These are phyloP conservation scores for Colletotrichum magnum DNA, from an alignment of 2,329 filamentous ascomycete species.

Conservation along the genomic window DNA sequence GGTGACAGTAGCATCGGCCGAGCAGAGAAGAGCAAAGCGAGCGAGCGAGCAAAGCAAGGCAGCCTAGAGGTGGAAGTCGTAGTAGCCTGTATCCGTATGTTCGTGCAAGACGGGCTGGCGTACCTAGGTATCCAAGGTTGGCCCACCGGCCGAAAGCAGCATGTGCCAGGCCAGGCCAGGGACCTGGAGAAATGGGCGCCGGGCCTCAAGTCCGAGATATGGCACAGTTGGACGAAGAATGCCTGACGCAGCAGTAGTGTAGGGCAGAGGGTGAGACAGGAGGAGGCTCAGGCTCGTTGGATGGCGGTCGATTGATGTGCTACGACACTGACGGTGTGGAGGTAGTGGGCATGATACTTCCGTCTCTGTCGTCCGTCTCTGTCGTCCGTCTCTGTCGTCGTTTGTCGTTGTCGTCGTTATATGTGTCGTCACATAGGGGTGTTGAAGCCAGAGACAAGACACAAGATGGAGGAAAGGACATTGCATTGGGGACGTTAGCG, in stretches of 20 bases:
- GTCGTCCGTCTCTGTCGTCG: no score
- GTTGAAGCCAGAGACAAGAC: not conserved
- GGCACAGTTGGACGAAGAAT: not conserved
- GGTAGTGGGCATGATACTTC: no score
- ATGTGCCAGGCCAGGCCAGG: slow-evolving; percentile 7
- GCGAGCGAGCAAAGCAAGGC: slow-evolving; percentile 24
- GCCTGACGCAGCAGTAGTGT: not conserved
- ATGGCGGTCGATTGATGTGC: not conserved
- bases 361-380: no score
- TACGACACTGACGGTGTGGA: not conserved
- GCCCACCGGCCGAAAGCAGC: slow-evolving; percentile 31
- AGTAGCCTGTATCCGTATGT: no score
- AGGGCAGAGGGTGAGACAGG: slow-evolving; percentile 3
- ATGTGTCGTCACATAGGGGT: not conserved
- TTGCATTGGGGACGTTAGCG: no score
- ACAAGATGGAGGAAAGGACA: no score
- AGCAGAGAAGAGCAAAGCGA: slow-evolving; percentile 8
- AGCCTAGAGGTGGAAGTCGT: not conserved
- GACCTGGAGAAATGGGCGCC: not conserved
- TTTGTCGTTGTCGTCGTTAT: no score
- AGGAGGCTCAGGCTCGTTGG: not conserved
- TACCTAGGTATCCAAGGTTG: not conserved
- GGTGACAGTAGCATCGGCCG: slow-evolving; percentile 14
- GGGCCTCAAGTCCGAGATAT: slow-evolving; percentile 11
- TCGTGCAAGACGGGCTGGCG: slow-evolving; percentile 1